Evolutionary conservation across 140 eudicot species (phyloP), one percentile per base, ranked within the genome.

Genomic region (Anethum foeniculum): DNA sequence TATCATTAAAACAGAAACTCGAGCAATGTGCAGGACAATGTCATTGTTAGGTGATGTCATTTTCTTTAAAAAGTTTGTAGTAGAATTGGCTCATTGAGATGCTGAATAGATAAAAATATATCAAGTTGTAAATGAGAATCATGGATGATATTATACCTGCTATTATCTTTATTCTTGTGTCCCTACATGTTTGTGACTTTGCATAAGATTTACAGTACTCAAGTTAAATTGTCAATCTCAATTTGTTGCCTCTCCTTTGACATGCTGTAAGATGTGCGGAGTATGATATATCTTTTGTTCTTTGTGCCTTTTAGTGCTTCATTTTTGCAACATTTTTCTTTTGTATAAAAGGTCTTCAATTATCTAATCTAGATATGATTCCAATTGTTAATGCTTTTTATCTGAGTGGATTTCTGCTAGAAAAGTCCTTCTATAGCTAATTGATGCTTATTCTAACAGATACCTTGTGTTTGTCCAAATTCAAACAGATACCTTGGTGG

Each of bases 401-500:
- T 47, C 23, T 14, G 2, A 7, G 43, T n/a, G 60, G 60, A 25
- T 75, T 13, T 23, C 32, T 44, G 30, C 7, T 0, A 5, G 27
- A 75, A 32, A 47, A 44, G 25, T 75, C 9, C 43, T 75, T 21
- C 7, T 6, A 15, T 41, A 28, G 51, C 30, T 79, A 79, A 25
- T 36, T 5, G 41, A 13, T 30, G 4, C 51, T 79, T 58, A 1
- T 39, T 36, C 78, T 27, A 81, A 58, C 86, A 91, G 97, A 71
- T 93, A 89, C 65, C 28, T 23, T 47, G 15, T 47, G 12, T 47
- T 47, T 47, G 52, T 47, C 52, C 52, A 13, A 47, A 47, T 47
- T 47, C 23, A 5, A 81, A 47, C 89, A 93, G 98, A 64, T 93
- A 91, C 82, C 91, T 93, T 38, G 98, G 98, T 80, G 98, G 97